These are phyloP conservation scores for Vitellaria paradoxa DNA, from an alignment of 179 eudicot genomes.

Conservation along the genomic window DNA sequence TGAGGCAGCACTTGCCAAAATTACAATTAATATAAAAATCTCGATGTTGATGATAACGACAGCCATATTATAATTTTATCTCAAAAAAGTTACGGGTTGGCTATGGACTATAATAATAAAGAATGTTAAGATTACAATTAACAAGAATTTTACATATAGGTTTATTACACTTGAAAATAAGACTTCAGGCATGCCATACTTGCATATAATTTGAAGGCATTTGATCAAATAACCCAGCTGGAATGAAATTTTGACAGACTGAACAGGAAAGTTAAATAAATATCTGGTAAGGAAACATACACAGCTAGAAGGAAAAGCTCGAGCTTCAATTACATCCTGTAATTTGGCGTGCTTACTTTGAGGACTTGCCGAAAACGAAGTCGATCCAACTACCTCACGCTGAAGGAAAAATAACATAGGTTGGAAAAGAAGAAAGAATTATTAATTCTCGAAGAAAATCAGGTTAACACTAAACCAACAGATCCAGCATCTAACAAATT, in stretches of 20 bases:
- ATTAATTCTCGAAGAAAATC: too few relatives aligned
- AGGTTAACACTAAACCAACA: not conserved
- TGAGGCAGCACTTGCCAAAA: too few relatives aligned
- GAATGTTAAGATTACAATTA: too few relatives aligned
- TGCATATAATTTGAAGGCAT: not conserved
- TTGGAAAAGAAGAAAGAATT: slow-evolving; percentile 1
- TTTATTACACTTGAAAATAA: not conserved
- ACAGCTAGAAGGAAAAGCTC: slow-evolving; percentile 29
- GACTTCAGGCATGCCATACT: not conserved
- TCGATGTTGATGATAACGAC: too few relatives aligned
- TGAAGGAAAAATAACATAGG: slow-evolving; percentile 2
- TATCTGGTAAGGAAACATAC: slow-evolving; percentile 32
- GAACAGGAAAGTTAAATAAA: not conserved
- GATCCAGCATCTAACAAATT: not conserved
- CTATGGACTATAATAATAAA: too few relatives aligned
- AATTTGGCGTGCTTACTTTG: slow-evolving; percentile 31
- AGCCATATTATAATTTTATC: too few relatives aligned
- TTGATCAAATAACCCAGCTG: not conserved
- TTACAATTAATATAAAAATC: too few relatives aligned
- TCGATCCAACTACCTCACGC: slow-evolving; percentile 37
- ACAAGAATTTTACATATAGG: not conserved
- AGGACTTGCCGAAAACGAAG: slow-evolving; percentile 28
- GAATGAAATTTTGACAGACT: not conserved
- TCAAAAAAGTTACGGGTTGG: too few relatives aligned
- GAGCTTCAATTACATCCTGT: slow-evolving; percentile 29